Conservation (phyloP, 2,329 filamentous ascomycete species). For the Colletotrichum spinosum region DNA sequence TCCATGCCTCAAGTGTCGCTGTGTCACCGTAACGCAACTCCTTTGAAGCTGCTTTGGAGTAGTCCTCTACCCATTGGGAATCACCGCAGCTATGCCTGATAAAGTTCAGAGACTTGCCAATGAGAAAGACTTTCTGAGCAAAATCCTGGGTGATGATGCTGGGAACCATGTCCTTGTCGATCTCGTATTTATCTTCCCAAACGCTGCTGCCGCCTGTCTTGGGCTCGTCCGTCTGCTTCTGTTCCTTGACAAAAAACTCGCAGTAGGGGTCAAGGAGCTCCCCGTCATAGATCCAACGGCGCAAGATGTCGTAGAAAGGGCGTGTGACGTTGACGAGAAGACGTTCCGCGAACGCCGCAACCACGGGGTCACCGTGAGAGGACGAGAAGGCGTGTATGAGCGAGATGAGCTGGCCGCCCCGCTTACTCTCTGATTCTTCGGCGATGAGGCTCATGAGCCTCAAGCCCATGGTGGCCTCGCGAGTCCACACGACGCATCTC, state of each 20-base stretch:
- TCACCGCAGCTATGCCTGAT: conserved; percentile 96
- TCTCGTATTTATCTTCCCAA: conserved; percentile 97
- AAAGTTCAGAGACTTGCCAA: conserved; percentile 98
- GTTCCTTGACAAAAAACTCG: conserved; percentile 95
- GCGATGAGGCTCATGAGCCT: conserved; percentile 94
- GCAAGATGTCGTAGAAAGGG: conserved; percentile 96
- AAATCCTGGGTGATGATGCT: conserved; percentile 95
- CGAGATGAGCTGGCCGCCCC: conserved; percentile 91
- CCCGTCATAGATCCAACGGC: conserved; percentile 98
- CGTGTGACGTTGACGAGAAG: conserved; percentile 87
- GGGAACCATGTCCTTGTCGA: conserved; percentile 87
- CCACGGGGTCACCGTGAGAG: conserved; percentile 94
- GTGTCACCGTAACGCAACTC: conserved; percentile 94
- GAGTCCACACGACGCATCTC: conserved; percentile 95
- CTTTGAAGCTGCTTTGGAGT: conserved; percentile 92
- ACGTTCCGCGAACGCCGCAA: conserved; percentile 91
- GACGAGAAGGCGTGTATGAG: conserved; percentile 94
- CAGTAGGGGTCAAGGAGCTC: conserved; percentile 95
- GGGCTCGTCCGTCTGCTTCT: conserved; percentile 65
- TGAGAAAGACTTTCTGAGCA: conserved; percentile 95
- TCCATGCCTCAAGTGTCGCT: conserved; percentile 89
- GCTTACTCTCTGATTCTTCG: conserved; percentile 84
- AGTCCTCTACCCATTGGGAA: conserved; percentile 93
- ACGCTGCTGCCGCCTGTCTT: conserved; percentile 75
- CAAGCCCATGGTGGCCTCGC: conserved; percentile 95